Evolutionary conservation across 106 monocot genomes (phyloP).

Genomic region (Chionographis japonica): DNA sequence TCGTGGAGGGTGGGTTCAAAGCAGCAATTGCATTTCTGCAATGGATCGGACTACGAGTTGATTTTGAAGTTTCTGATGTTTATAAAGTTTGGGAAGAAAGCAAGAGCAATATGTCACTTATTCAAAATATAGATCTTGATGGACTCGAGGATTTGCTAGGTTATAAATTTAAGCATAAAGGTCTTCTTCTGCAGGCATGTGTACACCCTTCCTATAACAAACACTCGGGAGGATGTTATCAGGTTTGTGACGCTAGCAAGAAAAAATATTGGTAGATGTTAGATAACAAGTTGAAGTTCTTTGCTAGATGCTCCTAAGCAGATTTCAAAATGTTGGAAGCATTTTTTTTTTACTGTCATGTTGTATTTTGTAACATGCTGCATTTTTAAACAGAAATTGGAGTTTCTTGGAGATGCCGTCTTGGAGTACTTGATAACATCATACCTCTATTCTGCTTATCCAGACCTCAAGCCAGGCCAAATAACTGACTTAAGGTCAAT

Average conservation of each 20-base stretch:
- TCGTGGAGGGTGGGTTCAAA: constrained; percentile 85
- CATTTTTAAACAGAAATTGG: constrained; percentile 61
- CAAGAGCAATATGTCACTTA: constrained; percentile 48
- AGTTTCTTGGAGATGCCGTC: constrained; percentile 98
- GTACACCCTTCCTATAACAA: constrained; percentile 82
- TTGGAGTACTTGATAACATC: constrained; percentile 95
- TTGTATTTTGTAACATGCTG: neutral
- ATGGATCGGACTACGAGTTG: constrained; percentile 75
- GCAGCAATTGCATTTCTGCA: constrained; percentile 79
- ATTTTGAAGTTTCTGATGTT: constrained; percentile 52
- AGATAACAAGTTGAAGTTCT: no score
- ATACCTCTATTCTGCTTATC: constrained; percentile 86
- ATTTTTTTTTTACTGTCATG: neutral
- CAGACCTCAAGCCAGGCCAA: constrained; percentile 88
- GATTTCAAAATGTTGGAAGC: neutral
- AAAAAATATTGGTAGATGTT: no score
- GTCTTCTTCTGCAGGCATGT: constrained; percentile 85
- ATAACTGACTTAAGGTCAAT: constrained; percentile 79
- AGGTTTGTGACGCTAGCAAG: constrained; percentile 40
- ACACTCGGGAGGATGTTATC: constrained; percentile 92
- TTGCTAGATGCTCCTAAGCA: no score
- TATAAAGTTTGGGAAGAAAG: constrained; percentile 43
- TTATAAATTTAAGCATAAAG: constrained; percentile 63
- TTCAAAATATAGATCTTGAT: constrained; percentile 33
- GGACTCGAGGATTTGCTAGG: constrained; percentile 60